A percentile compares a stretch with the other conserved stretches of the same genome.
These are phyloP conservation scores for Teunomyces kruisii DNA, from an alignment of 805 yeast genomes.

Conservation along the genomic window DNA sequence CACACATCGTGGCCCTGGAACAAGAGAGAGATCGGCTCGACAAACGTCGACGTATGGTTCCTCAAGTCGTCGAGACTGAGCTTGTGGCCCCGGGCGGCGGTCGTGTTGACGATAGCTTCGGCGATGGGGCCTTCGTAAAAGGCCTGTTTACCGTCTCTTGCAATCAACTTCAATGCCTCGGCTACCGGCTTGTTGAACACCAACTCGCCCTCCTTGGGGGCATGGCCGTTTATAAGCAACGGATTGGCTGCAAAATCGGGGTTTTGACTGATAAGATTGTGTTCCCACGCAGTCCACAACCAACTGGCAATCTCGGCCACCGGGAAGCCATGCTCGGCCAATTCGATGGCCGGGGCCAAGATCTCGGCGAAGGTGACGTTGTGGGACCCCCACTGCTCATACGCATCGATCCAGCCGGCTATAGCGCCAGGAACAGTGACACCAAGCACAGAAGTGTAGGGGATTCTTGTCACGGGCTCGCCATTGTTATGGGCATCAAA, in stretches of 20 bases:
- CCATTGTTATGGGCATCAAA: slow-evolving; percentile 37
- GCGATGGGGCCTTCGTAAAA: slow-evolving; percentile 75
- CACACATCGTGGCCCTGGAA: slow-evolving; percentile 56
- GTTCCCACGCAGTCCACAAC: slow-evolving; percentile 45
- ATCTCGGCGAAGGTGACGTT: slow-evolving; percentile 58
- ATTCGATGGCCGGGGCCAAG: slow-evolving; percentile 61
- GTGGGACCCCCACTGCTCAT: slow-evolving; percentile 71
- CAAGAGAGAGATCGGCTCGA: slow-evolving; percentile 60
- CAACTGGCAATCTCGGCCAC: slow-evolving; percentile 56
- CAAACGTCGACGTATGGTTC: slow-evolving; percentile 57
- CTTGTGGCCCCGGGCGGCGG: slow-evolving; percentile 55
- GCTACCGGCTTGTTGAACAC: slow-evolving; percentile 55
- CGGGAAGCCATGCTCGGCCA: slow-evolving; percentile 69
- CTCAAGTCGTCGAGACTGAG: slow-evolving; percentile 56
- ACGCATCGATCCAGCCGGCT: slow-evolving; percentile 76
- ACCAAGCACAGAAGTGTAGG: slow-evolving; percentile 52
- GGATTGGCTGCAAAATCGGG: slow-evolving; percentile 28
- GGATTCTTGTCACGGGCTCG: slow-evolving; percentile 49
- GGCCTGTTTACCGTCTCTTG: slow-evolving; percentile 58
- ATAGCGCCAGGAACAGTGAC: slow-evolving; percentile 79
- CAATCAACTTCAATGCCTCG: slow-evolving; percentile 49
- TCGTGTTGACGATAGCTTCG: slow-evolving; percentile 55
- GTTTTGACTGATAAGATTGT: slow-evolving; percentile 38
- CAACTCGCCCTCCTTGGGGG: slow-evolving; percentile 60
- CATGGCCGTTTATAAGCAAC: slow-evolving; percentile 34